Conservation (phyloP, 495 filamentous ascomycete species). For the Neurospora cerealis region DNA sequence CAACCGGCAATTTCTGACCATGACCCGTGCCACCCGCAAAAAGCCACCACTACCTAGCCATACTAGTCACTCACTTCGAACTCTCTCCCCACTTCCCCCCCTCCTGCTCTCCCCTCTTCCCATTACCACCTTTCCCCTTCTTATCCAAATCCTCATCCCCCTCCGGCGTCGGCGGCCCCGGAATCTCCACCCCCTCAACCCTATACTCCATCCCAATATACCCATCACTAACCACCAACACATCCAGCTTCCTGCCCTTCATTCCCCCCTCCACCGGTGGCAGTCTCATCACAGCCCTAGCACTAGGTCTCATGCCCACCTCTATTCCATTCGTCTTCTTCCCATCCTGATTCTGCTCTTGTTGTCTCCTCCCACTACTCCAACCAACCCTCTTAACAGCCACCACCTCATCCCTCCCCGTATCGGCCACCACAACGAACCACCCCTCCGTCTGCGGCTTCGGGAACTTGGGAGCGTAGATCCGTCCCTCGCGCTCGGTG, state of each 20-base stretch:
- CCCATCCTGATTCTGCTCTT: background rate
- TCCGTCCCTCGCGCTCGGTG: slow-evolving; percentile 50
- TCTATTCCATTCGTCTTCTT: slow-evolving; percentile 9
- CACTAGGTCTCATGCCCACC: slow-evolving; percentile 28
- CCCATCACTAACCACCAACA: slow-evolving; percentile 70
- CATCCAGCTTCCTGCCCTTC: slow-evolving; percentile 47
- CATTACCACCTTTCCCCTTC: slow-evolving; percentile 8
- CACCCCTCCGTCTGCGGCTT: slow-evolving; percentile 93
- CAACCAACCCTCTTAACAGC: slow-evolving; percentile 80
- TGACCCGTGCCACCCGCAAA: background rate
- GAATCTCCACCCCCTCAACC: slow-evolving; percentile 14
- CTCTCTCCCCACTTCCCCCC: background rate
- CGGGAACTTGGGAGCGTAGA: slow-evolving; percentile 81
- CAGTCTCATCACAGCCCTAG: slow-evolving; percentile 52
- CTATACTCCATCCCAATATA: slow-evolving; percentile 75
- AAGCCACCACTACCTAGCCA: background rate
- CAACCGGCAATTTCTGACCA: background rate
- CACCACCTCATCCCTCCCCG: slow-evolving; percentile 59
- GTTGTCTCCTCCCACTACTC: slow-evolving; percentile 25
- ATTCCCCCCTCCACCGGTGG: slow-evolving; percentile 32
- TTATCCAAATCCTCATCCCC: slow-evolving; percentile 4
- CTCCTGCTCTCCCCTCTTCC: background rate
- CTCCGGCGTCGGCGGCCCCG: slow-evolving; percentile 9
- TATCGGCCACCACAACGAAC: slow-evolving; percentile 69
- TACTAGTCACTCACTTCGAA: background rate